phyloP scores from a whole-genome alignment of 352 stramenopile species.

The Globisporangium sylvaticum region DNA sequence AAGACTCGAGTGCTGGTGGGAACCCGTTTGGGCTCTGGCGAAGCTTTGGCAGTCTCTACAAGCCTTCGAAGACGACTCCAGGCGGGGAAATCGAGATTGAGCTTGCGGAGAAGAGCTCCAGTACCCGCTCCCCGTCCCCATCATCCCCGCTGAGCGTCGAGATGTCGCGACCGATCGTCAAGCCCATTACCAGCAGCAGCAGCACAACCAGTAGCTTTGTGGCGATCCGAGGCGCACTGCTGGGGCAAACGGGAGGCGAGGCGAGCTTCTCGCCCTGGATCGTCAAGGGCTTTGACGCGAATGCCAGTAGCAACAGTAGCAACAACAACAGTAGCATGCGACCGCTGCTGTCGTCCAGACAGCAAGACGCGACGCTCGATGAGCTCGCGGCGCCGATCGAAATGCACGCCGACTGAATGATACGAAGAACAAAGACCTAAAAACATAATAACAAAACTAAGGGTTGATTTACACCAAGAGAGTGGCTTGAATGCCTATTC shows the following conservation, averaged over 20 bases:
- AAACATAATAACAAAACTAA: background rate
- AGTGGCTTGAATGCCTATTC: background rate
- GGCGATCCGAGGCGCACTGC: too few species aligned
- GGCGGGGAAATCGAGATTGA: slow-evolving; percentile 6
- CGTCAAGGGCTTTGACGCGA: slow-evolving; percentile 10
- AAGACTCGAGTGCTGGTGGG: background rate
- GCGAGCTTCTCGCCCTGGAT: slow-evolving; percentile 15
- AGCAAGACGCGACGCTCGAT: slow-evolving; percentile 12
- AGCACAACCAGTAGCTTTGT: too few species aligned
- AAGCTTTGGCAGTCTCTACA: slow-evolving; percentile 14
- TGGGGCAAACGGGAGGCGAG: background rate
- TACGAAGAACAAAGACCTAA: background rate
- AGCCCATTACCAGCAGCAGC: slow-evolving; percentile 9
- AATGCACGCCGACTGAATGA: slow-evolving; percentile 2
- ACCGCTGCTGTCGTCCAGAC: background rate
- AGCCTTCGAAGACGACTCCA: background rate
- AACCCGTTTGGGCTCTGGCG: slow-evolving; percentile 15
- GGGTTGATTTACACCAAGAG: background rate
- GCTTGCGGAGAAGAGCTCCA: slow-evolving; percentile 5
- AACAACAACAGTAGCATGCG: background rate
- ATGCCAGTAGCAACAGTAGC: background rate
- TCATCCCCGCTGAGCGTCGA: slow-evolving; percentile 4
- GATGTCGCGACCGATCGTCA: slow-evolving; percentile 16
- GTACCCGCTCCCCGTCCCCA: background rate
- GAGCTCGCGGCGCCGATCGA: slow-evolving; percentile 17